These are phyloP conservation scores for Trifolium repens DNA, from an alignment of 306 rosid species.

Conservation along the genomic window DNA sequence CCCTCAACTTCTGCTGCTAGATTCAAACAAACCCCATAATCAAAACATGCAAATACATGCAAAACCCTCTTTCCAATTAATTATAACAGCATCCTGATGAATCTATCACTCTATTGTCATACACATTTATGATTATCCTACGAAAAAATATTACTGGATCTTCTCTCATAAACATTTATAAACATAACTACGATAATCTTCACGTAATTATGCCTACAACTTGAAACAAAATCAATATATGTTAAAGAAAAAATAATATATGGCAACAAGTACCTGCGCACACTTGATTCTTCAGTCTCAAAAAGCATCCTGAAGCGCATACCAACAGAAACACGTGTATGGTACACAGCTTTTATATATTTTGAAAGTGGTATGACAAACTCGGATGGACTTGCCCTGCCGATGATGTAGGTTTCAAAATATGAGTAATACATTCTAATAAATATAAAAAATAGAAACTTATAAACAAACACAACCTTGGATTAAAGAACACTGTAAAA, in stretches of 20 bases:
- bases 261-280: constrained; percentile 65
- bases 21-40: not conserved
- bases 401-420: constrained; percentile 38
- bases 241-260: not conserved
- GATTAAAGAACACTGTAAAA: constrained; percentile 86
- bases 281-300: constrained; percentile 91
- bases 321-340: constrained; percentile 89
- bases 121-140: not conserved
- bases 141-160: not conserved
- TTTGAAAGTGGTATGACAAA: constrained; percentile 82
- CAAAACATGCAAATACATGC: not conserved
- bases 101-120: not conserved
- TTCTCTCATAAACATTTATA: constrained; percentile 7
- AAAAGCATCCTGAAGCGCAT: constrained; percentile 94
- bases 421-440: constrained; percentile 24
- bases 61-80: no score
- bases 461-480: constrained; percentile 59
- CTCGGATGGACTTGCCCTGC: constrained; percentile 96
- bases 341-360: constrained; percentile 86
- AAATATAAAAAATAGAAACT: constrained; percentile 8
- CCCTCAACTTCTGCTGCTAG: not conserved
- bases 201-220: not conserved
- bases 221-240: not conserved
- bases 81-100: no score
- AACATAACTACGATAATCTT: not conserved